phyloP scores from a whole-genome alignment of 768 basidiomycete genomes.

The Chalciporus chontae region DNA sequence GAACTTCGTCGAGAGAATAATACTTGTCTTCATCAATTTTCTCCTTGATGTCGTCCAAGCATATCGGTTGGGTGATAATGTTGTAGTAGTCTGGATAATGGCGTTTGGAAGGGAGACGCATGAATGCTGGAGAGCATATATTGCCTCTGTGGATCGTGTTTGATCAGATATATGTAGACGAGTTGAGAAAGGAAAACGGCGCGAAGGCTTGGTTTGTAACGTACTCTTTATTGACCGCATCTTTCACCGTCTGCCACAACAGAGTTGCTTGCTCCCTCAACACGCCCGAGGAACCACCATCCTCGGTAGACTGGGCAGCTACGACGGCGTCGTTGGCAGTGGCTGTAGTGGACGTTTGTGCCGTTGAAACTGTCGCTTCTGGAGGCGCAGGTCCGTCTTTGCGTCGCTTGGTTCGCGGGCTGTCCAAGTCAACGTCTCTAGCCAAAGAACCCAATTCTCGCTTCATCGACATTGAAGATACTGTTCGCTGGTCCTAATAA shows the following conservation, averaged over 20 bases:
- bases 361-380: conserved; percentile 39
- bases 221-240: conserved; percentile 86
- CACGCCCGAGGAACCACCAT: conserved; percentile 14
- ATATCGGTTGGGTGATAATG: conserved; percentile 76
- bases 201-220: conserved; percentile 46
- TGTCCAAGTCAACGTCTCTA: conserved; percentile 40
- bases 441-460: conserved; percentile 43
- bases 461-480: conserved; percentile 42
- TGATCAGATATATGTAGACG: conserved; percentile 28
- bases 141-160: conserved; percentile 51
- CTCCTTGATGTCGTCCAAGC: conserved; percentile 85
- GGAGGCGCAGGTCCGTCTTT: conserved; percentile 38
- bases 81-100: conserved; percentile 85
- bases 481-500: conserved; percentile 11
- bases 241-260: conserved; percentile 76
- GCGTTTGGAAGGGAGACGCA: conserved; percentile 66
- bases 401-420: conserved; percentile 50
- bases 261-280: conserved; percentile 66
- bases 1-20: conserved; percentile 60
- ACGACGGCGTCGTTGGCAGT: conserved; percentile 25
- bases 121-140: conserved; percentile 59
- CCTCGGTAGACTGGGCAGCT: conserved; percentile 19
- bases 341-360: conserved; percentile 31
- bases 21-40: conserved; percentile 62
- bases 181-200: conserved; percentile 41